These are phyloP conservation scores for Clarireedia hainanense DNA, from an alignment of 2,329 filamentous ascomycete genomes.

Conservation along the genomic window DNA sequence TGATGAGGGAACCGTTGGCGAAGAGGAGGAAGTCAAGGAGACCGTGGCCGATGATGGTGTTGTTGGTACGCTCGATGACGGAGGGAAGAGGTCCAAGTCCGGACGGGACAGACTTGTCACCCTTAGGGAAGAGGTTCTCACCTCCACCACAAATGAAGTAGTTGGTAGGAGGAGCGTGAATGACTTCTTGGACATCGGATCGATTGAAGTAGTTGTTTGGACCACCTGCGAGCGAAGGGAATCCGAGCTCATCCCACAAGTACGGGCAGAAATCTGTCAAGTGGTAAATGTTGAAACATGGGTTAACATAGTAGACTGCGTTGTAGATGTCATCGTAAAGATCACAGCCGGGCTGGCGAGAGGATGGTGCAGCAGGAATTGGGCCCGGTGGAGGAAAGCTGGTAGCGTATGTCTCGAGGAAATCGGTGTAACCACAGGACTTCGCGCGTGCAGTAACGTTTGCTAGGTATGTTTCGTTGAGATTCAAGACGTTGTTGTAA, in stretches of 20 bases:
- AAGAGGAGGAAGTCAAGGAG: constrained; percentile 54
- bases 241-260: constrained; percentile 24
- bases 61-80: constrained; percentile 54
- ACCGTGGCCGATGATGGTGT: constrained; percentile 54
- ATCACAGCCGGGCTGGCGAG: constrained; percentile 16
- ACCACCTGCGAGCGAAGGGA: constrained; percentile 43
- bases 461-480: constrained; percentile 43
- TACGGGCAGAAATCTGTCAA: constrained; percentile 41
- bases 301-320: constrained; percentile 45
- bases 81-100: constrained; percentile 45
- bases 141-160: constrained; percentile 46
- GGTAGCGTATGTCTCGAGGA: constrained; percentile 39
- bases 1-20: constrained; percentile 53
- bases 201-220: constrained; percentile 55
- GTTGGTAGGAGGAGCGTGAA: constrained; percentile 45
- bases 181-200: constrained; percentile 48
- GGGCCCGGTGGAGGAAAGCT: constrained; percentile 49
- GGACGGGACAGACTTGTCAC: constrained; percentile 40
- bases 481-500: constrained; percentile 41
- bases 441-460: constrained; percentile 38
- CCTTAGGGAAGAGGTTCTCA: constrained; percentile 37
- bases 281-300: constrained; percentile 57
- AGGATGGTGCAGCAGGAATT: constrained; percentile 35
- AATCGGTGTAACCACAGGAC: constrained; percentile 44
- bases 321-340: constrained; percentile 35